Evolutionary conservation across 23 red algal genomes (phyloP).

Genomic region (Gracilaria caudata): DNA sequence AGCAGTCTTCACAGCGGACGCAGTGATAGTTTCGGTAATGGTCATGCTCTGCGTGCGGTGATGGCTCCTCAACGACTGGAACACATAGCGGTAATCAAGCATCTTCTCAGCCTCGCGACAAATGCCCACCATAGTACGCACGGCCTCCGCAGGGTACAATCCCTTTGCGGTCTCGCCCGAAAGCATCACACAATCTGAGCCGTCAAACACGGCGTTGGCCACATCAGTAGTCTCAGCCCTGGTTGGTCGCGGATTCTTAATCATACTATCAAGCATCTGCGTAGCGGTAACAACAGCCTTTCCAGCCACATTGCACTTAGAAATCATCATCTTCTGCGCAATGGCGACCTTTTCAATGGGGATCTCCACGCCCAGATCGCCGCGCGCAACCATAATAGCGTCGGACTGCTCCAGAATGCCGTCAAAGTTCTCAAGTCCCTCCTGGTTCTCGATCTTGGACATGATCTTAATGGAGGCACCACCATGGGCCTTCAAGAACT

Average conservation of each 20-base stretch:
- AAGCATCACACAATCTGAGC: constrained; percentile 97
- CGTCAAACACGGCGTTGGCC: constrained; percentile 95
- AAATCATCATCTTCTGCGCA: constrained; percentile 97
- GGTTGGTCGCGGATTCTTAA: constrained; percentile 94
- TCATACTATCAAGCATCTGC: constrained; percentile 99
- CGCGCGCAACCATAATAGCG: constrained; percentile 98
- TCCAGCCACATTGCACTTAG: constrained; percentile 87
- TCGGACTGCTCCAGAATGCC: constrained; percentile 85
- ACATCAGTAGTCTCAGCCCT: constrained; percentile 96
- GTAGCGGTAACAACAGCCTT: constrained; percentile 95
- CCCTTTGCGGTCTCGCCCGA: constrained; percentile 98
- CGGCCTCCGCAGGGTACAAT: constrained; percentile 84
- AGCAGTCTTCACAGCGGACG: constrained; percentile 90
- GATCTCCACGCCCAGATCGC: constrained; percentile 96
- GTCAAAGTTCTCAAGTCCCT: constrained; percentile 89
- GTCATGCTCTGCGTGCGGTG: constrained; percentile 60
- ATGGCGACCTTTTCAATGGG: constrained; percentile 88
- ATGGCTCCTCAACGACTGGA: constrained; percentile 69
- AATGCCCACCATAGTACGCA: constrained; percentile 85
- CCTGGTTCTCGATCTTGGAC: constrained; percentile 98
- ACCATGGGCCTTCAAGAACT: constrained; percentile 70
- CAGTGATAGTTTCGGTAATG: constrained; percentile 92
- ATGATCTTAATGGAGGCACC: constrained; percentile 91
- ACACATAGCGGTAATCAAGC: constrained; percentile 83
- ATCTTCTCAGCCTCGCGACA: constrained; percentile 89